Percentiles rank a stretch among this genome's conserved stretches.
Evolutionary conservation across 164 flowering plant genomes (phyloP).

Genomic region (Pachysandra terminalis): DNA sequence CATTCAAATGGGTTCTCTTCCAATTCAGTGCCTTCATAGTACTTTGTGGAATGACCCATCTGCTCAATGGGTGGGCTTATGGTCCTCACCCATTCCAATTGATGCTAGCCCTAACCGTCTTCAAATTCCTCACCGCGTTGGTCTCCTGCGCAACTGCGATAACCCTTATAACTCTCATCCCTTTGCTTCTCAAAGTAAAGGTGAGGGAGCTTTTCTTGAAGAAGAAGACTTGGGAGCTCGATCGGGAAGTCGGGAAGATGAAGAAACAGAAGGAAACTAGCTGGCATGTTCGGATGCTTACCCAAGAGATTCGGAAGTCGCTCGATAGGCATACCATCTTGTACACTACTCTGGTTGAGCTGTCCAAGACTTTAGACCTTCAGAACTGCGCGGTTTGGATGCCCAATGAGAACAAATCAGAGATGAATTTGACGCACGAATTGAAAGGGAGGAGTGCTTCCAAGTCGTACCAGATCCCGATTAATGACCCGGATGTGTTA

Average conservation of each 20-base stretch:
- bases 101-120: slow-evolving; percentile 58
- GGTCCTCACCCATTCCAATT: slow-evolving; percentile 65
- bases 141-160: slow-evolving; percentile 66
- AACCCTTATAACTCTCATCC: slow-evolving; percentile 80
- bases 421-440: slow-evolving; percentile 50
- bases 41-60: slow-evolving; percentile 90
- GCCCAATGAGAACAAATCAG: slow-evolving; percentile 50
- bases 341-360: slow-evolving; percentile 60
- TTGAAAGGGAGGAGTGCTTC: slow-evolving; percentile 25
- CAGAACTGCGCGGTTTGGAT: slow-evolving; percentile 63
- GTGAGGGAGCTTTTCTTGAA: slow-evolving; percentile 85
- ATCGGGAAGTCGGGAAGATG: slow-evolving; percentile 63
- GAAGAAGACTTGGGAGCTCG: slow-evolving; percentile 89
- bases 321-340: slow-evolving; percentile 56
- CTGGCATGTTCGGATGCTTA: slow-evolving; percentile 82
- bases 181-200: slow-evolving; percentile 82
- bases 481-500: slow-evolving; percentile 58
- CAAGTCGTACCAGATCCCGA: slow-evolving; percentile 32
- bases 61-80: slow-evolving; percentile 85
- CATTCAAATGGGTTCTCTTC: slow-evolving; percentile 93
- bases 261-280: slow-evolving; percentile 55
- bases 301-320: slow-evolving; percentile 70
- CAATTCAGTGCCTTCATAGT: slow-evolving; percentile 95
- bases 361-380: slow-evolving; percentile 48
- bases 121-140: slow-evolving; percentile 67